These are phyloP conservation scores for apple (Malus domestica) DNA, from an alignment of 306 rosid species.

Conservation along the genomic window DNA sequence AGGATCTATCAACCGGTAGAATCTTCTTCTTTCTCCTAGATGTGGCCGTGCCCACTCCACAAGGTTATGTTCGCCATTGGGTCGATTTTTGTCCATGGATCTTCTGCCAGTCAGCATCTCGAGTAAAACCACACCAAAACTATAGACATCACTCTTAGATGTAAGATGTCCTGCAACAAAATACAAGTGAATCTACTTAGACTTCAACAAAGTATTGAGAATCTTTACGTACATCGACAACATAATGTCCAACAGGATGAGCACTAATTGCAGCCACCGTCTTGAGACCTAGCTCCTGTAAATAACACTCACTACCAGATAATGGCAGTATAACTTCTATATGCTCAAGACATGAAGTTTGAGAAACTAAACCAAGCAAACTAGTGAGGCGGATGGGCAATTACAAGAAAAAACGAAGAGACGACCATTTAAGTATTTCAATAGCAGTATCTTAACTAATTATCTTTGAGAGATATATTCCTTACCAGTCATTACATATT, in stretches of 20 bases:
- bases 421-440: not conserved
- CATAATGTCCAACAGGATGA: not conserved
- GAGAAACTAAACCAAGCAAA: not conserved
- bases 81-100: constrained; percentile 95
- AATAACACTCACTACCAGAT: not conserved
- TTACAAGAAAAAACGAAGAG: not conserved
- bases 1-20: constrained; percentile 84
- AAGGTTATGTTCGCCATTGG: constrained; percentile 90
- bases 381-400: not conserved
- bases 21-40: constrained; percentile 83
- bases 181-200: constrained; percentile 10
- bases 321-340: not conserved
- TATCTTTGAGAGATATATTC: not conserved
- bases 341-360: not conserved
- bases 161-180: constrained; percentile 82
- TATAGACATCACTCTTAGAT: constrained; percentile 88
- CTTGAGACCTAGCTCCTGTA: not conserved
- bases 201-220: not conserved
- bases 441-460: not conserved
- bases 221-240: not conserved
- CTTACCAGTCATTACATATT: constrained; percentile 95
- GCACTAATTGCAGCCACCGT: not conserved
- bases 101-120: constrained; percentile 94
- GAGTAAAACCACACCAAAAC: constrained; percentile 92
- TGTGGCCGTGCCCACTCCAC: constrained; percentile 98